phyloP scores from a whole-genome alignment of 345 rosid species.

The Melaleuca quinquenervia region DNA sequence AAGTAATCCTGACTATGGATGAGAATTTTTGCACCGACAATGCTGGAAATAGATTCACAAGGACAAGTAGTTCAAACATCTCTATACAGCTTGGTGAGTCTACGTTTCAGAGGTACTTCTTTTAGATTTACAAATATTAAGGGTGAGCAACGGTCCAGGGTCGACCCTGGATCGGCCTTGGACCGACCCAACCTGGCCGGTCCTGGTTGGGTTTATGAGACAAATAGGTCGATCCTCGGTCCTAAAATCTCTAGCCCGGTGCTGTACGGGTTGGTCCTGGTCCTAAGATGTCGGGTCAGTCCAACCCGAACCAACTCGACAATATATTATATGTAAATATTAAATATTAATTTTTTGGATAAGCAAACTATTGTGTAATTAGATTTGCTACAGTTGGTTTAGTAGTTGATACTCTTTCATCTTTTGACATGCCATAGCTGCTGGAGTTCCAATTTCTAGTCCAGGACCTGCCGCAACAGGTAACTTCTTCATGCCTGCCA shows the following conservation, averaged over 20 bases:
- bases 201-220: too few species aligned
- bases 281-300: too few species aligned
- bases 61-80: constrained; percentile 55
- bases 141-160: too few species aligned
- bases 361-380: neutral
- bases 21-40: constrained; percentile 55
- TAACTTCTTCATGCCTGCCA: neutral
- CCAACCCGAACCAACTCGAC: too few species aligned
- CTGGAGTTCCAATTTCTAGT: neutral
- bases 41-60: constrained; percentile 63
- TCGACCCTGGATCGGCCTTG: too few species aligned
- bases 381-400: neutral
- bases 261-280: too few species aligned
- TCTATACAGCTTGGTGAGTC: constrained; percentile 64
- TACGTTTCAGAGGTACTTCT: neutral
- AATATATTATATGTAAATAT: too few species aligned
- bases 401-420: neutral
- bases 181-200: too few species aligned
- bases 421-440: neutral
- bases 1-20: constrained; percentile 58
- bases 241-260: too few species aligned
- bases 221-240: too few species aligned
- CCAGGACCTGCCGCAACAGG: neutral
- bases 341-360: too few species aligned
- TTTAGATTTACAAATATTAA: too few species aligned